Conservation (phyloP, 176 grass and related monocot species). For the Bonia amplexicaulis region DNA sequence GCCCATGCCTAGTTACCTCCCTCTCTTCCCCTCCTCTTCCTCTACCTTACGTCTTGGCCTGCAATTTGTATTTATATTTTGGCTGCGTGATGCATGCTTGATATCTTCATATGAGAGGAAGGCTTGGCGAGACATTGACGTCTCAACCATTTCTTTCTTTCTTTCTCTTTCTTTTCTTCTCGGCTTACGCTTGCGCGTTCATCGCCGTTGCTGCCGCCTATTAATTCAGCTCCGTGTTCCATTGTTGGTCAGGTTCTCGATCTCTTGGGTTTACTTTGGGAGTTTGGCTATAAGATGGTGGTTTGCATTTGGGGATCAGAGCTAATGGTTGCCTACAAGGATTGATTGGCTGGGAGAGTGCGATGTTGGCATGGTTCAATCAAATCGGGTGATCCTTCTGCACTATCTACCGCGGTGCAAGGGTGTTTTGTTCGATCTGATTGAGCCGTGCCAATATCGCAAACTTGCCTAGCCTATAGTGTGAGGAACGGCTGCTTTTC, state of each 20-base stretch:
- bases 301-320: background rate
- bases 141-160: constrained; percentile 37
- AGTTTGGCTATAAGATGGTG: background rate
- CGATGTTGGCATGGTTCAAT: constrained; percentile 76
- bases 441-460: constrained; percentile 85
- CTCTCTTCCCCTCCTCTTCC: background rate
- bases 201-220: constrained; percentile 5
- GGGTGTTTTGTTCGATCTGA: constrained; percentile 12
- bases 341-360: constrained; percentile 34
- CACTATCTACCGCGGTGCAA: background rate
- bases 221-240: constrained; percentile 27
- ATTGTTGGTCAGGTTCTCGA: background rate
- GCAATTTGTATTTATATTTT: constrained; percentile 34
- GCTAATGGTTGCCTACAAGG: background rate
- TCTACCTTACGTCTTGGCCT: background rate
- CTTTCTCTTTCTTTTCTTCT: background rate
- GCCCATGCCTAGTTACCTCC: background rate
- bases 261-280: background rate
- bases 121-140: constrained; percentile 34
- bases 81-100: constrained; percentile 15
- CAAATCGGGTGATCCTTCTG: constrained; percentile 13
- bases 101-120: background rate
- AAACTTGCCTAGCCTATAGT: constrained; percentile 31
- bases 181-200: background rate
- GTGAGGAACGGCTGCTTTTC: background rate